These are phyloP conservation scores for Cajanus cajan DNA, from an alignment of 306 rosid species.

Conservation along the genomic window DNA sequence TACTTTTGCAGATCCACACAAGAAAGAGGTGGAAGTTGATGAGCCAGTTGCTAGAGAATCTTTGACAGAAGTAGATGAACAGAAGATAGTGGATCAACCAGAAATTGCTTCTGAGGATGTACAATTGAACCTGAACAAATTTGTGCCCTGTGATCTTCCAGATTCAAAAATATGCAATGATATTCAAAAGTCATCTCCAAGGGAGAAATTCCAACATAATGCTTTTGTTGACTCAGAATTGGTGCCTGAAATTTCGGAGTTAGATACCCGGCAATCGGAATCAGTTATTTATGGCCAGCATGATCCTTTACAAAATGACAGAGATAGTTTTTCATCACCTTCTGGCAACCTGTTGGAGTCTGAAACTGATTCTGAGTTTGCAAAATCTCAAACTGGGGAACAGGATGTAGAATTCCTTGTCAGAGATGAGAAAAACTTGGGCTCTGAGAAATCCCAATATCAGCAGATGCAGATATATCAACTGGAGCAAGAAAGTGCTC, in stretches of 20 bases:
- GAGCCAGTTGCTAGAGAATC: constrained; percentile 40
- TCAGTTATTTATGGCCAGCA: constrained; percentile 33
- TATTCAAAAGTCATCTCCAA: constrained; percentile 38
- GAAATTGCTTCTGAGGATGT: constrained; percentile 39
- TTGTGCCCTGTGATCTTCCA: constrained; percentile 30
- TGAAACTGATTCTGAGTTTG: constrained; percentile 34
- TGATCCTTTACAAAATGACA: constrained; percentile 28
- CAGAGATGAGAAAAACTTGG: constrained; percentile 38
- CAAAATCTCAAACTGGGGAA: constrained; percentile 45
- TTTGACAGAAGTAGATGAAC: constrained; percentile 35
- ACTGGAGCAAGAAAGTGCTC: constrained; percentile 36
- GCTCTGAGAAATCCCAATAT: constrained; percentile 43
- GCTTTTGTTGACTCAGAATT: constrained; percentile 28
- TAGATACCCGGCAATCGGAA: constrained; percentile 34
- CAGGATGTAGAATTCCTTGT: constrained; percentile 31
- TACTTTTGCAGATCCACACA: not conserved
- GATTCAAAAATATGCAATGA: constrained; percentile 33
- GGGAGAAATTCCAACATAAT: constrained; percentile 30
- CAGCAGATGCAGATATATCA: constrained; percentile 35
- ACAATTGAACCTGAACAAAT: constrained; percentile 28
- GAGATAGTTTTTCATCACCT: constrained; percentile 36
- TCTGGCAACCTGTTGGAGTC: constrained; percentile 35
- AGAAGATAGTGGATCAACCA: constrained; percentile 24
- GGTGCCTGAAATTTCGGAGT: constrained; percentile 37
- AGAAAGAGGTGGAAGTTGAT: constrained; percentile 29